Evolutionary conservation across 768 basidiomycete genomes (phyloP).

Genomic region (Strobilomyces dryophilus): DNA sequence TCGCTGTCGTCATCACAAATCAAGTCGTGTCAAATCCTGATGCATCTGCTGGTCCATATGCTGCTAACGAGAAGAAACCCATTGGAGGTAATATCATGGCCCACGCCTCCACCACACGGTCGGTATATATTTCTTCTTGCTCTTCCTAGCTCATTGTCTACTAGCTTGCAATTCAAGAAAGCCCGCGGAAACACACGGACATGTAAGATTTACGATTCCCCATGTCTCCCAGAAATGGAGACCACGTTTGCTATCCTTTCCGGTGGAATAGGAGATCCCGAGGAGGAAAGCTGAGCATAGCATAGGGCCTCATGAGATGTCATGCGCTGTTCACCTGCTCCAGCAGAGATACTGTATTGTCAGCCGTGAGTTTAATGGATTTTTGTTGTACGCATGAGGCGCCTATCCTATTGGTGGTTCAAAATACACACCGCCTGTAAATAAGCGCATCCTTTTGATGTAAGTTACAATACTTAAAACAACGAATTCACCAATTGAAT

Average conservation of each 20-base stretch:
- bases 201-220: constrained; percentile 97
- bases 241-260: constrained; percentile 91
- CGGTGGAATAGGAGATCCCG: constrained; percentile 91
- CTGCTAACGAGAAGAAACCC: constrained; percentile 93
- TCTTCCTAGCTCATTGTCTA: constrained; percentile 5
- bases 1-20: constrained; percentile 96
- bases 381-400: constrained; percentile 10
- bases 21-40: constrained; percentile 99
- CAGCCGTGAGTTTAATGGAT: constrained; percentile 6
- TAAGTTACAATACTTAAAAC: constrained; percentile 11
- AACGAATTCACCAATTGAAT: constrained; percentile 47
- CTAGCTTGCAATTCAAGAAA: constrained; percentile 86
- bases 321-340: neutral
- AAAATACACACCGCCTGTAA: neutral
- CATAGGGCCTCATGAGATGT: neutral
- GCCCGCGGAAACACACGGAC: constrained; percentile 87
- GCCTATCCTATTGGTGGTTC: neutral
- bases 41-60: constrained; percentile 83
- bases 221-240: constrained; percentile 95
- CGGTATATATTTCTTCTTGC: constrained; percentile 11
- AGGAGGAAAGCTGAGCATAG: constrained; percentile 62
- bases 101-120: constrained; percentile 97
- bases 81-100: constrained; percentile 99
- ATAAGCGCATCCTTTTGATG: constrained; percentile 1
- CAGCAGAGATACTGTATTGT: constrained; percentile 4